phyloP scores from a whole-genome alignment of 164 flowering plant genomes.

The Warburgia ugandensis region DNA sequence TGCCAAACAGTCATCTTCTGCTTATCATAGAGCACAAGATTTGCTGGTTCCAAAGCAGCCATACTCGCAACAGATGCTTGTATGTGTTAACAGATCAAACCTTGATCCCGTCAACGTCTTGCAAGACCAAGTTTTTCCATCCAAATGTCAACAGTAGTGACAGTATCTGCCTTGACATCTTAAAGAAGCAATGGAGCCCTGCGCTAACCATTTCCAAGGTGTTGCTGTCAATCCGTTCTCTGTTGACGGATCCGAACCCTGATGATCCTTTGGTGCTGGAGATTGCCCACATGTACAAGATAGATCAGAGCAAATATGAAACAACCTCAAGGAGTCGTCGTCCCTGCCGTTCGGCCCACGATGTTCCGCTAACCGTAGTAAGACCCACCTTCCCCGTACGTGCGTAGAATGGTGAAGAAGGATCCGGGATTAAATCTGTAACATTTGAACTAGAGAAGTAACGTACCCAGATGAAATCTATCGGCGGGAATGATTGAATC shows the following conservation, averaged over 20 bases:
- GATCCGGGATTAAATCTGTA: constrained; percentile 84
- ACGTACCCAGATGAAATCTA: constrained; percentile 47
- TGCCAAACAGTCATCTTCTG: too few relatives aligned
- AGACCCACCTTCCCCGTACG: constrained; percentile 23
- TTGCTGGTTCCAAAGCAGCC: too few relatives aligned
- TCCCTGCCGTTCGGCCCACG: constrained; percentile 62
- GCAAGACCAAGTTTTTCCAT: constrained; percentile 29
- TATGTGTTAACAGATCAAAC: too few relatives aligned
- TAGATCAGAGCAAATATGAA: constrained; percentile 41
- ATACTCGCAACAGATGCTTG: too few relatives aligned
- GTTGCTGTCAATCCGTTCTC: constrained; percentile 44
- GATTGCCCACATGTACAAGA: constrained; percentile 60
- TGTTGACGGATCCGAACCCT: constrained; percentile 50
- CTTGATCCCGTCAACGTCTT: too few relatives aligned
- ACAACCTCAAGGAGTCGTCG: constrained; percentile 45
- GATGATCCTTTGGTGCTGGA: constrained; percentile 55
- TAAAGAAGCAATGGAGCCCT: constrained; percentile 37
- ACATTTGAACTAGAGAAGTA: constrained; percentile 77
- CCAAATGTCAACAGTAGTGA: constrained; percentile 32
- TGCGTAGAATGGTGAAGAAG: constrained; percentile 30
- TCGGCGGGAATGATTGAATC: constrained; percentile 45
- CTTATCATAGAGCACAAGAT: too few relatives aligned
- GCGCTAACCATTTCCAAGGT: constrained; percentile 36
- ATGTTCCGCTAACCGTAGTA: constrained; percentile 68
- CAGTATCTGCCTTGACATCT: constrained; percentile 29